Base-by-base conservation (phyloP, 2,329 filamentous ascomycete genomes). In the Fusarium chuoi region DNA sequence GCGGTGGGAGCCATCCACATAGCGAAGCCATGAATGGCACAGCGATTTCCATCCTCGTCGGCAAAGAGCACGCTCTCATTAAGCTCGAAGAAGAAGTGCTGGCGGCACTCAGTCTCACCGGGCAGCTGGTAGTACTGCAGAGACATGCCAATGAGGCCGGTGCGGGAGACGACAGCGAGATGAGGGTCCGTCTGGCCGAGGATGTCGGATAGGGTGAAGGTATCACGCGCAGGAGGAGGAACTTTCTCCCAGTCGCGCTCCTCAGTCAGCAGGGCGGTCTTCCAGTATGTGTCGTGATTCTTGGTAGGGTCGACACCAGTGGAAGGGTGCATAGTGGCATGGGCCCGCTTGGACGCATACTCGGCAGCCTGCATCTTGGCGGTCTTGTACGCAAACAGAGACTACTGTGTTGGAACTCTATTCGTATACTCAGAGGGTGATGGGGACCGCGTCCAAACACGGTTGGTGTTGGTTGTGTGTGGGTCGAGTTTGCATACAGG, bases 1-100 rank as follows among this genome's bases (percentile, higher is more conserved):
- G 15, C 15, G 6, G 35, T 6, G 2, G 54, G 54, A 20, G 49
- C 54, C 61, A 73, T 73, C 65, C 70, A 73, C 33, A 73, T 51
- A 5, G 57, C 70, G 8, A 70, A 33, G 4, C 57, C 65, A 24
- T 39, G 30, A 1, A 73, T 67, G 5, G 33, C 28, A 17, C 33
- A 39, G 1, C 28, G 9, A 0, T 35, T 17, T 0, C 63, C 63
- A 1, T 55, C 13, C 5, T 20, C 14, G 8, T 71, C 49, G 0
- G 49, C 22, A 22, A 60, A 64, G 3, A 39, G 17, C 4, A 68
- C 22, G 1, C 6, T 28, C 28, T 68, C 48, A 6, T 64, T 63
- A 20, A 72, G 49, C 1, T 46, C 22, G 18, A 60, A n/a, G 17
- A 49, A 60, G 35, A 72, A 60, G 22, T 64, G 63, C 6, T 33